Evolutionary conservation across 345 rosid genomes (phyloP).

Genomic region (Moricandia moricandioides): DNA sequence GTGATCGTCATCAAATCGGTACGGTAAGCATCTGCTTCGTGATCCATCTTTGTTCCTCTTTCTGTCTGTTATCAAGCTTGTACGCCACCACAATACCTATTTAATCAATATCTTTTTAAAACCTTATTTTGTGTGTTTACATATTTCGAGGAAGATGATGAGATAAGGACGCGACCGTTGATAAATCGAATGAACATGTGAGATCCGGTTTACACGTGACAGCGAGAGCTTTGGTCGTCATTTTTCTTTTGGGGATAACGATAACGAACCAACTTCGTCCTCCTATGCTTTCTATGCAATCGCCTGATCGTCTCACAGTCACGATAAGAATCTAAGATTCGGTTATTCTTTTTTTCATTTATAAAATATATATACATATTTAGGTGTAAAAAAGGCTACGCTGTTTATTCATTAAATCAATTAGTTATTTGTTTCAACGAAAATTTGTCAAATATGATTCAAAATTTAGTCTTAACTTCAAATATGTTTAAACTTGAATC

Average conservation of each 20-base stretch:
- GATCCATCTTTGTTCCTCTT: slow-evolving; percentile 60
- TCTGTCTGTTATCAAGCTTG: background rate
- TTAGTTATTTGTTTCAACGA: no score
- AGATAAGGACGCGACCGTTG: background rate
- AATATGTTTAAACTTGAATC: no score
- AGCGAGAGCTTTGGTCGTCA: background rate
- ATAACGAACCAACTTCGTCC: background rate
- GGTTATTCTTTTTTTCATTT: background rate
- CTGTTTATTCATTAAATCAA: no score
- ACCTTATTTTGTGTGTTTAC: background rate
- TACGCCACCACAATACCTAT: background rate
- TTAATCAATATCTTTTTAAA: background rate
- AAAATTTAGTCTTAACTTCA: no score
- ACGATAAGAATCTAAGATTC: background rate
- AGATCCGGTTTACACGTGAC: background rate
- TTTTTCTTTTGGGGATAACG: background rate
- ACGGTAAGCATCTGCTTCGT: slow-evolving; percentile 74
- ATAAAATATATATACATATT: no score
- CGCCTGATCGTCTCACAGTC: background rate
- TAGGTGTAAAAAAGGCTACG: no score
- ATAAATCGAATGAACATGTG: background rate
- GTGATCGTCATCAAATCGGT: slow-evolving; percentile 99
- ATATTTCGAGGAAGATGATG: background rate
- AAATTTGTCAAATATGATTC: no score
- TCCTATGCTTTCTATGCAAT: background rate